Evolutionary conservation across 148 eudicot genomes (phyloP), one percentile per base, ranked within the genome.

Genomic region (Chenopodium album): DNA sequence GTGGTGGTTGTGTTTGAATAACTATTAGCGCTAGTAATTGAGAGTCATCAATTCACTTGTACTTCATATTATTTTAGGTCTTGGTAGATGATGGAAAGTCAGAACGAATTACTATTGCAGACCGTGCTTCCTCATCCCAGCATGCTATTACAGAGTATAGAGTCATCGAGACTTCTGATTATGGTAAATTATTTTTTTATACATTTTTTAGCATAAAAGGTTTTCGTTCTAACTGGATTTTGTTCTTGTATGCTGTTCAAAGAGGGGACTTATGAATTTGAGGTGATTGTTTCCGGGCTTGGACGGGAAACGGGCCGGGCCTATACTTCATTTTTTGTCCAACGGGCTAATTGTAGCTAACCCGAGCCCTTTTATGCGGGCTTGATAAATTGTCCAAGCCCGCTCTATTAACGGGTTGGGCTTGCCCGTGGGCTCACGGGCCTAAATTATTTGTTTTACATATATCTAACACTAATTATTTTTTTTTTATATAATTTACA

Each of bases 71-170:
- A 29, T 81, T 76, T 78, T 76, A 94, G 99, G 91, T 92, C 78
- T 79, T 94, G 68, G 82, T 97, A 56, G 97, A 94, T 76, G 88
- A 92, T 82, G 99, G 99, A 48, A 97, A 88, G 87, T 94, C 98
- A 62, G 99, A 97, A 82, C 84, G 97, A 79, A 90, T 94, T 65
- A 92, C 94, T 28, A 85, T 92, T 12, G 84, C 78, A 50, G 91
- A 86, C 32, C 85, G 78, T 81, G 46, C 84, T 47, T 75, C 85
- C 79, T 74, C 91, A 80, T 89, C 92, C 32, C 97, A 97, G 86
- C 91, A 89, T 90, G 95, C 99, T 63, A 83, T 92, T 76, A 97
- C 99, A 62, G 92, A 92, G 85, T 97, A 91, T 86, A 90, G 90
- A 81, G 91, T 94, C 71, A 88, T 97, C 52, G 84, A 82, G 84